Base-by-base conservation (phyloP, 2,329 filamentous ascomycete genomes). In the Sporothrix pseudoabietina region DNA sequence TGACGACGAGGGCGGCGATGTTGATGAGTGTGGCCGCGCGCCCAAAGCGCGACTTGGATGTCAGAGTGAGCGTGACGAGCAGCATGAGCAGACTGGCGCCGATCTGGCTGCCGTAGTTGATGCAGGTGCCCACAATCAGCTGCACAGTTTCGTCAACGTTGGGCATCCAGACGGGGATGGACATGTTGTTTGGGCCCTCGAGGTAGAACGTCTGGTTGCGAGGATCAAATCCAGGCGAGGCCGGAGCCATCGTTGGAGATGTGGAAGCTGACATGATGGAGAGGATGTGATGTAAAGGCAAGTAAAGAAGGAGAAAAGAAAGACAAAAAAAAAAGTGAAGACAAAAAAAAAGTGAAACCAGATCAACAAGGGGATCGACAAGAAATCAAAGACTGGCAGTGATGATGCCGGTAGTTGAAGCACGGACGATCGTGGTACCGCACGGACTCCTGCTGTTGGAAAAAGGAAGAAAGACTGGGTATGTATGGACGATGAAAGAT, bases 21-120 rank as follows among this genome's bases (percentile, higher is more conserved):
- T 94, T 94, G 77, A 94, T 83, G 75, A 90, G 78, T 79, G 92
- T 92, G 26, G 93, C 86, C 0, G 84, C 79, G 1, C 90, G 90
- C 71, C 83, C 82, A 74, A 92, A 87, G 79, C 93, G 94, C 76
- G 88, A 84, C 0, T 84, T 80, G 26, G 88, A 88, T 0, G 92
- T 94, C 80, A 94, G 85, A 73, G 91, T 78, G 12, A 94, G 82
- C 2, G 94, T 83, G 41, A 92, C 84, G 59, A 91, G 77, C 22
- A 94, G 83, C 78, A 94, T 87, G 74, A 91, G 82, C 73, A 90
- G 76, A 65, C 87, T 88, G 26, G 77, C 76, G 8, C 77, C 76
- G 35, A 76, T 72, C 76, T 77, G 77, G 55, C 69, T 41, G 65
- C 71, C 74, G 55, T 77, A 78, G 73, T 75, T 75, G 76, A 77